Conservation (phyloP, 768 basidiomycete species). For the Harrya chromipes region DNA sequence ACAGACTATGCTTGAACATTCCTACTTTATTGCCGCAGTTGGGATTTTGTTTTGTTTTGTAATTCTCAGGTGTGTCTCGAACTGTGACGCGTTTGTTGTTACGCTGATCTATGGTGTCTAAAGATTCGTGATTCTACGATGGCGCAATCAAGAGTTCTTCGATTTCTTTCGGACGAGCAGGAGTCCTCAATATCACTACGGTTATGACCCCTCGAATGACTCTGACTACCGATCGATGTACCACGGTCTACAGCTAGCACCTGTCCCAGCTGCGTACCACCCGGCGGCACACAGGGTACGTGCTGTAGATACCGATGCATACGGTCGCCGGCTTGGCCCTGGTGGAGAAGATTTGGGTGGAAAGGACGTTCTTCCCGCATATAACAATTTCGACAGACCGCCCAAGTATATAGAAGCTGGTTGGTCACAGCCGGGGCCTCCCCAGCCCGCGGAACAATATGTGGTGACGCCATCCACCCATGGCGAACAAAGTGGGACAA, state of each 20-base stretch:
- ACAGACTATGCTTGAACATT: slow-evolving; percentile 20
- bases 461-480: neutral
- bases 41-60: slow-evolving; percentile 15
- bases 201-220: neutral
- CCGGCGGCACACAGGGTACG: slow-evolving; percentile 24
- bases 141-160: slow-evolving; percentile 13
- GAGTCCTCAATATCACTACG: neutral
- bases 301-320: slow-evolving; percentile 38
- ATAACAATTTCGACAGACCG: slow-evolving; percentile 43
- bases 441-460: neutral
- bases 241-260: slow-evolving; percentile 16
- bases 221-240: slow-evolving; percentile 7
- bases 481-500: slow-evolving; percentile 2
- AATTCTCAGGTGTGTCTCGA: slow-evolving; percentile 16
- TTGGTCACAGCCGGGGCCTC: slow-evolving; percentile 3
- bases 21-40: slow-evolving; percentile 23
- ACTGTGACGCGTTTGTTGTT: neutral
- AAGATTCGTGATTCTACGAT: slow-evolving; percentile 25
- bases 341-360: slow-evolving; percentile 35
- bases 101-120: neutral
- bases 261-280: slow-evolving; percentile 21
- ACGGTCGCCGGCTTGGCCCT: slow-evolving; percentile 36
- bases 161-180: slow-evolving; percentile 20
- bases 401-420: slow-evolving; percentile 41
- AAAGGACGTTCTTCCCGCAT: slow-evolving; percentile 49